Conservation (phyloP, 345 rosid genomes). For the Citrus reticulata region DNA sequence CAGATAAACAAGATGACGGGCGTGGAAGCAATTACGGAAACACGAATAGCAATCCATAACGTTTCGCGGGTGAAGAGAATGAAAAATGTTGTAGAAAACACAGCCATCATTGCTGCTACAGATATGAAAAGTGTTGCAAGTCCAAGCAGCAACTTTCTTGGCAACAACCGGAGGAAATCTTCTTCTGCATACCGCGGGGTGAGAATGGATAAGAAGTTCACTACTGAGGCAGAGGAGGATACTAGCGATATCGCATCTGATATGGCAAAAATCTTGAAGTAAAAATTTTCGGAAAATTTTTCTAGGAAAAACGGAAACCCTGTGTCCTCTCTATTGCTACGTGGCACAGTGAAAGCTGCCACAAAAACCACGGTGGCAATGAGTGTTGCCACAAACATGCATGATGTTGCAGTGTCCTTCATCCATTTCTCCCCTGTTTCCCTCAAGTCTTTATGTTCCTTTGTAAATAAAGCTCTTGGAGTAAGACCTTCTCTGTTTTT, state of each 20-base stretch:
- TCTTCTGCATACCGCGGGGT: background rate
- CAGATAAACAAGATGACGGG: background rate
- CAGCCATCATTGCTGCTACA: conserved; percentile 11
- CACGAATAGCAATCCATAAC: background rate
- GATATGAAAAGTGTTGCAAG: background rate
- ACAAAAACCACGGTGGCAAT: conserved; percentile 2
- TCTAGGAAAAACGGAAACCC: background rate
- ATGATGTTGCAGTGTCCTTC: background rate
- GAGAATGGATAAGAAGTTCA: conserved; percentile 6
- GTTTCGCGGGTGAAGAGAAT: background rate
- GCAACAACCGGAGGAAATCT: conserved; percentile 8
- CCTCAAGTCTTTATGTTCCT: background rate
- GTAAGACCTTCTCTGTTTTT: background rate
- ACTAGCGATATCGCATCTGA: background rate
- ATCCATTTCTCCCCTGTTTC: conserved; percentile 3
- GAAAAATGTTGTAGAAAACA: background rate
- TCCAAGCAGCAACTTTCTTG: background rate
- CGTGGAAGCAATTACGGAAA: background rate
- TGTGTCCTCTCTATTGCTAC: background rate
- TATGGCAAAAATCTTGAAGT: conserved; percentile 12
- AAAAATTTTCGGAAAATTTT: background rate
- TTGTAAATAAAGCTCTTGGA: background rate
- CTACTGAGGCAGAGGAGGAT: background rate
- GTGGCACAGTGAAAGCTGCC: conserved; percentile 8
- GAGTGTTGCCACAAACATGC: conserved; percentile 17